A percentile compares a stretch with the other conserved stretches of the same genome.
These are phyloP conservation scores for Xanthoceras sorbifolium DNA, from an alignment of 345 rosid species.

Conservation along the genomic window DNA sequence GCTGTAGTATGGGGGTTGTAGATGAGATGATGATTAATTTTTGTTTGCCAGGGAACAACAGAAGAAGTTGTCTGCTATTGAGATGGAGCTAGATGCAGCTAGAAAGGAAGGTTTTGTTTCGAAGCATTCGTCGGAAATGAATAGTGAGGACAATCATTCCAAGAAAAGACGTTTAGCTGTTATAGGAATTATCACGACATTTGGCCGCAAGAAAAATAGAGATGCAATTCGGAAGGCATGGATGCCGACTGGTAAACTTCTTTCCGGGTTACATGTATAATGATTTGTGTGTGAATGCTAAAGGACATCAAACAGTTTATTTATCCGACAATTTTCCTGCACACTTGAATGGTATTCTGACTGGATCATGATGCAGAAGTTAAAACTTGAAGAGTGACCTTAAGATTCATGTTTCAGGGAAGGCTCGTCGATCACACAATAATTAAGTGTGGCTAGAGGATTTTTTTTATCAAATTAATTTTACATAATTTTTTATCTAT, in stretches of 20 bases:
- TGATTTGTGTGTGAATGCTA: not conserved
- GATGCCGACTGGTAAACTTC: slow-evolving; percentile 49
- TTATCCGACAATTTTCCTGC: too few species aligned
- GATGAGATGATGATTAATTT: slow-evolving; percentile 7
- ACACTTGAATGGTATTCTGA: too few species aligned
- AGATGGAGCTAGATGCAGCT: slow-evolving; percentile 47
- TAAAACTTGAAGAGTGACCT: not conserved
- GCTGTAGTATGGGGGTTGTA: not conserved
- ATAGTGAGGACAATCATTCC: slow-evolving; percentile 12
- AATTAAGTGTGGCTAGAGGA: not conserved
- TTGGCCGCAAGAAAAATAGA: slow-evolving; percentile 56
- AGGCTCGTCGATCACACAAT: too few species aligned
- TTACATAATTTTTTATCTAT: too few species aligned
- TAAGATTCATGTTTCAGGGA: too few species aligned
- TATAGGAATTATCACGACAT: slow-evolving; percentile 48
- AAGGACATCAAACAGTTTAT: too few species aligned
- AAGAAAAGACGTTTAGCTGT: slow-evolving; percentile 49
- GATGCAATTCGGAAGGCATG: slow-evolving; percentile 58
- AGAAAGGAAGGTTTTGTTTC: slow-evolving; percentile 47
- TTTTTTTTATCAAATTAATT: not conserved
- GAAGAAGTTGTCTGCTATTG: slow-evolving; percentile 44
- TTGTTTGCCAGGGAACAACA: slow-evolving; percentile 42
- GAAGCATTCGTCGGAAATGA: slow-evolving; percentile 9
- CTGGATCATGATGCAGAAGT: too few species aligned
- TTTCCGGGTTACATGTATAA: not conserved